These are phyloP conservation scores for Neurospora sp. DNA, from an alignment of 495 filamentous ascomycete species.

Conservation along the genomic window DNA sequence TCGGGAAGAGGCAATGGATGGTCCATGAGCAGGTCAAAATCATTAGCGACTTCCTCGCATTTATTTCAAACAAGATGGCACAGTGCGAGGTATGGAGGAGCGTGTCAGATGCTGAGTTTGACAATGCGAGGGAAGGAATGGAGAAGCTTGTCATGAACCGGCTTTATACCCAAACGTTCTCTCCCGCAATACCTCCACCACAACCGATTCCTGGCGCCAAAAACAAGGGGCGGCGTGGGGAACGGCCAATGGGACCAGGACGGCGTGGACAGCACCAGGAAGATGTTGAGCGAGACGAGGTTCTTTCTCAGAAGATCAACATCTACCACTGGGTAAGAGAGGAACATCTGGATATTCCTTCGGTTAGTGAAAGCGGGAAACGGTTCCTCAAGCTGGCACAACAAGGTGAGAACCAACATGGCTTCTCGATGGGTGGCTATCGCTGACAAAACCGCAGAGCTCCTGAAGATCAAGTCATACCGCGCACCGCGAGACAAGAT, in stretches of 20 bases:
- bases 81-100: slow-evolving; percentile 94
- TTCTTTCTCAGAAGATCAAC: slow-evolving; percentile 87
- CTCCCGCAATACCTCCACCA: slow-evolving; percentile 76
- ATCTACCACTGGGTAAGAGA: slow-evolving; percentile 95
- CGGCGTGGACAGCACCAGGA: slow-evolving; percentile 93
- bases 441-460: slow-evolving; percentile 45
- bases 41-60: slow-evolving; percentile 91
- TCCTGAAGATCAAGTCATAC: slow-evolving; percentile 92
- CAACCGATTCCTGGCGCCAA: slow-evolving; percentile 61
- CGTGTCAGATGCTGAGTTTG: slow-evolving; percentile 93
- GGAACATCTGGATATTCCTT: slow-evolving; percentile 87
- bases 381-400: slow-evolving; percentile 84
- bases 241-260: slow-evolving; percentile 66
- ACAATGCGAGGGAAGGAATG: slow-evolving; percentile 98
- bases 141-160: slow-evolving; percentile 99
- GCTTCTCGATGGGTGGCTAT: neutral
- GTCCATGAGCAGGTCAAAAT: slow-evolving; percentile 99
- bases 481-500: slow-evolving; percentile 94
- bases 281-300: slow-evolving; percentile 91
- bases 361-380: slow-evolving; percentile 71
- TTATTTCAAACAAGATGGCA: slow-evolving; percentile 98
- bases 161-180: slow-evolving; percentile 92
- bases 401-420: slow-evolving; percentile 47
- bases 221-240: slow-evolving; percentile 55
- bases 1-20: slow-evolving; percentile 98